A percentile compares a stretch with the other conserved stretches of the same genome.
phyloP scores from a whole-genome alignment of 768 basidiomycete species.

The Leccinum obscurum region DNA sequence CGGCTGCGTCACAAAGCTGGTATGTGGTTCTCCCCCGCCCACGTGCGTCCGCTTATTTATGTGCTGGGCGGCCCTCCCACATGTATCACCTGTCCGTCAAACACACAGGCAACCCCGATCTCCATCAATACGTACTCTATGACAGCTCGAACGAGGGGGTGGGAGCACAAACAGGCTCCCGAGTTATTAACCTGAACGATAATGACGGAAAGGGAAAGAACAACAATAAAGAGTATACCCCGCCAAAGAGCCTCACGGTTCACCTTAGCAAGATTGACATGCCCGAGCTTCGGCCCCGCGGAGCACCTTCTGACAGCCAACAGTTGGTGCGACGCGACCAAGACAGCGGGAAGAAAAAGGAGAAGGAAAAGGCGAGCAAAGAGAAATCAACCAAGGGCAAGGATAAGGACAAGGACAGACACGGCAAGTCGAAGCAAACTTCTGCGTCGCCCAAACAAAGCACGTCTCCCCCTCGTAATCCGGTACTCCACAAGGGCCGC shows the following conservation, averaged over 20 bases:
- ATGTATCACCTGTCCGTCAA: constrained; percentile 33
- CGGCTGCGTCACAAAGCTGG: constrained; percentile 76
- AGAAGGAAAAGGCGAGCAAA: constrained; percentile 16
- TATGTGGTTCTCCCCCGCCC: constrained; percentile 26
- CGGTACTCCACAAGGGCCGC: constrained; percentile 20
- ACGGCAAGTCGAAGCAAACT: constrained; percentile 1
- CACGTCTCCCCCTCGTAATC: constrained; percentile 14
- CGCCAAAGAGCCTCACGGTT: constrained; percentile 65
- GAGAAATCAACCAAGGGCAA: constrained; percentile 43
- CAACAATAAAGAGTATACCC: constrained; percentile 49
- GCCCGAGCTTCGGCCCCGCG: constrained; percentile 60
- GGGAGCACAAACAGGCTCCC: constrained; percentile 51
- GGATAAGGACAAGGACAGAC: constrained; percentile 15
- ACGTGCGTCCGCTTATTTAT: background rate
- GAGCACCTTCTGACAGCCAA: background rate
- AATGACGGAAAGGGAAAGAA: constrained; percentile 40
- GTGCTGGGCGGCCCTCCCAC: background rate
- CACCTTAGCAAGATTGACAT: constrained; percentile 87
- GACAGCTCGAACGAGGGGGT: constrained; percentile 40
- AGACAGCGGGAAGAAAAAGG: constrained; percentile 10
- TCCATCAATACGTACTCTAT: constrained; percentile 78
- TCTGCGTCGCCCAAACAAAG: constrained; percentile 3
- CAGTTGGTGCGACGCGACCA: constrained; percentile 1
- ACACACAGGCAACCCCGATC: constrained; percentile 52
- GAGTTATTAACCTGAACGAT: constrained; percentile 64